Percentiles rank a stretch among this genome's conserved stretches.
These are phyloP conservation scores for Alternaria triticina DNA, from an alignment of 2,329 filamentous ascomycete genomes.

Conservation along the genomic window DNA sequence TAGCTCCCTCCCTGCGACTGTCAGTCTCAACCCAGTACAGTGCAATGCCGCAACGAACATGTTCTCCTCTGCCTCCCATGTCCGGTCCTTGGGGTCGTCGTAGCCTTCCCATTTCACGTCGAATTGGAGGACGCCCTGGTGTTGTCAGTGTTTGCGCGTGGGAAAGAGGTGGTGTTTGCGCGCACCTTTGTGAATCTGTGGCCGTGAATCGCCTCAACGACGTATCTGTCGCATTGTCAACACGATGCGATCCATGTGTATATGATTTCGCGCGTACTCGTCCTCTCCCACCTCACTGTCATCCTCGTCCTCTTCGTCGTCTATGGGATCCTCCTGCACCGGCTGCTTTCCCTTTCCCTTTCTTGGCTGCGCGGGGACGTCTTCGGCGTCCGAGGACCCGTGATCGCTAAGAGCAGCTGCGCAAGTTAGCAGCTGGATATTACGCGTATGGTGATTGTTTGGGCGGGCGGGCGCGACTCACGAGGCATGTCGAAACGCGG, in stretches of 20 bases:
- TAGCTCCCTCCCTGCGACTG: conserved; percentile 41
- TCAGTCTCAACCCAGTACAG: conserved; percentile 1
- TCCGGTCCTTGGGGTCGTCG: conserved; percentile 71
- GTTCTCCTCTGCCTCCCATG: conserved; percentile 81
- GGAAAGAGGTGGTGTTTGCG: conserved; percentile 31
- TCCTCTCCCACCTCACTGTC: conserved; percentile 42
- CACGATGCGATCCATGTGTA: conserved; percentile 1
- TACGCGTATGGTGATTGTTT: conserved; percentile 1
- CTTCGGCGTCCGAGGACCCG: conserved; percentile 44
- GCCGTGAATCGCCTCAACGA: conserved; percentile 74
- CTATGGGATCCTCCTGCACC: conserved; percentile 7
- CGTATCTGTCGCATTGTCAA: conserved; percentile 61
- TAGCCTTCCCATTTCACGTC: conserved; percentile 85
- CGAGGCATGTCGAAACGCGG: conserved; percentile 40
- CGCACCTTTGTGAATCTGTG: conserved; percentile 60
- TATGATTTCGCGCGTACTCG: conserved; percentile 51
- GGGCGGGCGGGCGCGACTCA: conserved; percentile 30
- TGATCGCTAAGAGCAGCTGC: conserved; percentile 51
- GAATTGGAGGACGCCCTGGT: conserved; percentile 55
- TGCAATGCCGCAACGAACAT: conserved; percentile 55
- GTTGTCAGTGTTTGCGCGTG: conserved; percentile 11
- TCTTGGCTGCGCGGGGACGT: conserved; percentile 34
- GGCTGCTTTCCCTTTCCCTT: conserved; percentile 16
- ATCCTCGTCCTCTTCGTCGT: conserved; percentile 46
- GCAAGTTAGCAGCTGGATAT: conserved; percentile 20